A percentile compares a stretch with the other conserved stretches of the same genome.
These are phyloP conservation scores for Aspergillus niger DNA, from an alignment of 2,329 filamentous ascomycete species.

Conservation along the genomic window DNA sequence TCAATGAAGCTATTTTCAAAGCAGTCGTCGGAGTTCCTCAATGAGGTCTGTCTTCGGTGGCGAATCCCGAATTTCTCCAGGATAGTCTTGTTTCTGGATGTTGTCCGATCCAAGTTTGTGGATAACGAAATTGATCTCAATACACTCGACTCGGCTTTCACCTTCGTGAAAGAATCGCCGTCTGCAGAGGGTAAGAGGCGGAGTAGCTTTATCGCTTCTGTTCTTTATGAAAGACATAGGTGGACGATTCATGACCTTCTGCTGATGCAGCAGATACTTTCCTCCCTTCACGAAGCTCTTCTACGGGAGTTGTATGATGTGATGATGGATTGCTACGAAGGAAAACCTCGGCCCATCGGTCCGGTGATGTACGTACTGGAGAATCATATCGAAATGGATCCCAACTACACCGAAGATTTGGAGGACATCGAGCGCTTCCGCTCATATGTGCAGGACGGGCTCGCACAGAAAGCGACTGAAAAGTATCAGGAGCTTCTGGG, in stretches of 20 bases:
- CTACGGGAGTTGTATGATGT: slow-evolving; percentile 83
- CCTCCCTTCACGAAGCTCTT: slow-evolving; percentile 75
- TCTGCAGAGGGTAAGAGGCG: slow-evolving; percentile 64
- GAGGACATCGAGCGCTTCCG: slow-evolving; percentile 74
- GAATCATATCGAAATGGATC: slow-evolving; percentile 77
- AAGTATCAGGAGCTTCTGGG: slow-evolving; percentile 79
- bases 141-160: slow-evolving; percentile 80
- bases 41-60: slow-evolving; percentile 85
- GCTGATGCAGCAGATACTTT: slow-evolving; percentile 73
- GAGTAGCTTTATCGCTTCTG: slow-evolving; percentile 50
- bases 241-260: slow-evolving; percentile 72
- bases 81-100: slow-evolving; percentile 79
- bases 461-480: slow-evolving; percentile 73
- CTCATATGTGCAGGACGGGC: slow-evolving; percentile 68
- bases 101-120: slow-evolving; percentile 79
- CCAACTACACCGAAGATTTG: slow-evolving; percentile 69
- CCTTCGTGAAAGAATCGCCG: slow-evolving; percentile 73
- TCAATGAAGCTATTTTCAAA: slow-evolving; percentile 66
- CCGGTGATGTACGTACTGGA: slow-evolving; percentile 79
- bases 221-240: slow-evolving; percentile 60
- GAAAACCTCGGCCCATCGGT: slow-evolving; percentile 80
- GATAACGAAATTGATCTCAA: slow-evolving; percentile 80
- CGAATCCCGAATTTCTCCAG: slow-evolving; percentile 81
- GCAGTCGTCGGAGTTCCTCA: slow-evolving; percentile 77
- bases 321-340: slow-evolving; percentile 85